phyloP scores from a whole-genome alignment of 2,329 filamentous ascomycete species.

The Nigrospora sphaerica region DNA sequence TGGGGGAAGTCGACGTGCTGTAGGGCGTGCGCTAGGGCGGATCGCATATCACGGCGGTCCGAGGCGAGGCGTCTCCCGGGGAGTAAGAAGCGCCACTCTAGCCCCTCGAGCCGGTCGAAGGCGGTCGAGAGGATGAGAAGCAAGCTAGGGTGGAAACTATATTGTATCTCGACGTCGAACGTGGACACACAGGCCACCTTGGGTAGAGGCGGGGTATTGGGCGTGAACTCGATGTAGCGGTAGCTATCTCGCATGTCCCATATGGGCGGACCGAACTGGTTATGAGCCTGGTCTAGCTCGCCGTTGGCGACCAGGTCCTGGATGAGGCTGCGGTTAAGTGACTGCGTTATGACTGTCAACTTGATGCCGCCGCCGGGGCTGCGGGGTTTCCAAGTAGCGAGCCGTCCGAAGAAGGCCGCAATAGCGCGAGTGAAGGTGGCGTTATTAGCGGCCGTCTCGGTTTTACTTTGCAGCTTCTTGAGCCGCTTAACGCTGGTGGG shows the following conservation, averaged over 20 bases:
- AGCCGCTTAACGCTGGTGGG: background rate
- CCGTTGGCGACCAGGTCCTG: slow-evolving; percentile 1
- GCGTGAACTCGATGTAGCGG: background rate
- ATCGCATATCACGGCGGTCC: background rate
- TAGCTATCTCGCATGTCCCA: background rate
- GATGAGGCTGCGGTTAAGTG: background rate
- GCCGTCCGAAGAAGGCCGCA: background rate
- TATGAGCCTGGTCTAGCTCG: background rate
- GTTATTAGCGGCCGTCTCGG: slow-evolving; percentile 1
- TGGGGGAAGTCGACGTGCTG: background rate
- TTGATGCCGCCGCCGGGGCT: background rate
- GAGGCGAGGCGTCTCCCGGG: background rate
- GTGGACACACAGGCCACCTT: background rate
- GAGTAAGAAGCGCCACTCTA: background rate
- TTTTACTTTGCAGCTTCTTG: slow-evolving; percentile 1
- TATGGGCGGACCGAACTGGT: background rate
- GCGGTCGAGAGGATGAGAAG: background rate
- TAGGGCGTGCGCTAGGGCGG: background rate
- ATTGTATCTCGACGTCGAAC: background rate
- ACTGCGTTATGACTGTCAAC: background rate
- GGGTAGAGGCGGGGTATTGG: background rate
- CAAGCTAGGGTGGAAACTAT: background rate
- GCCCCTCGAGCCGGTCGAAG: background rate
- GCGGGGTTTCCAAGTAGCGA: background rate
- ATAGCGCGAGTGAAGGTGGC: background rate